phyloP scores from a whole-genome alignment of 2,329 filamentous ascomycete species.

The Seiridium cupressi region DNA sequence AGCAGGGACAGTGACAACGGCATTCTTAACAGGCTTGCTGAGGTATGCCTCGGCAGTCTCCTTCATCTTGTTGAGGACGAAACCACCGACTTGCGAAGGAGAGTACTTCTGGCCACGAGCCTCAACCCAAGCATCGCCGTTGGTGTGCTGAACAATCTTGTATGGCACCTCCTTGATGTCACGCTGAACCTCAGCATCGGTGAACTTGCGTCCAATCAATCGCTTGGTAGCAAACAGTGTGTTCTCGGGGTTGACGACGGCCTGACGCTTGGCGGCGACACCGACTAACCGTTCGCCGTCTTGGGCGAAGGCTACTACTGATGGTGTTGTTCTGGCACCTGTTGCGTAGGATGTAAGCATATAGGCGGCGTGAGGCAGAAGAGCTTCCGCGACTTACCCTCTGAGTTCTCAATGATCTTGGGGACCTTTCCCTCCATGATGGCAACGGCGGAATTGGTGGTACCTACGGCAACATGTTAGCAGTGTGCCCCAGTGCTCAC shows the following conservation, averaged over 20 bases:
- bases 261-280: conserved; percentile 97
- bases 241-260: conserved; percentile 97
- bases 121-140: conserved; percentile 95
- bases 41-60: conserved; percentile 95
- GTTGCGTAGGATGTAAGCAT: not conserved
- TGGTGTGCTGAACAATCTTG: conserved; percentile 96
- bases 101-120: conserved; percentile 95
- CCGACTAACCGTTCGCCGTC: conserved; percentile 95
- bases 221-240: conserved; percentile 98
- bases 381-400: conserved; percentile 58
- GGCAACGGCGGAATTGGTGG: conserved; percentile 96
- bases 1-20: conserved; percentile 92
- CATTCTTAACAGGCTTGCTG: conserved; percentile 88
- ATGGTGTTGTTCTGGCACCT: conserved; percentile 89
- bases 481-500: not conserved
- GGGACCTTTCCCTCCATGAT: conserved; percentile 96
- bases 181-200: conserved; percentile 87
- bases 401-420: conserved; percentile 96
- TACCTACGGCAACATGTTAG: conserved; percentile 47
- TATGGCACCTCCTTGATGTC: conserved; percentile 98
- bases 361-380: conserved; percentile 11
- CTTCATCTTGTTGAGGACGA: conserved; percentile 98
- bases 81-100: conserved; percentile 96
- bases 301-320: conserved; percentile 92
- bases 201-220: conserved; percentile 97